Conservation (phyloP, 1,284 basidiomycete species). For the Coriolopsis trogii region DNA sequence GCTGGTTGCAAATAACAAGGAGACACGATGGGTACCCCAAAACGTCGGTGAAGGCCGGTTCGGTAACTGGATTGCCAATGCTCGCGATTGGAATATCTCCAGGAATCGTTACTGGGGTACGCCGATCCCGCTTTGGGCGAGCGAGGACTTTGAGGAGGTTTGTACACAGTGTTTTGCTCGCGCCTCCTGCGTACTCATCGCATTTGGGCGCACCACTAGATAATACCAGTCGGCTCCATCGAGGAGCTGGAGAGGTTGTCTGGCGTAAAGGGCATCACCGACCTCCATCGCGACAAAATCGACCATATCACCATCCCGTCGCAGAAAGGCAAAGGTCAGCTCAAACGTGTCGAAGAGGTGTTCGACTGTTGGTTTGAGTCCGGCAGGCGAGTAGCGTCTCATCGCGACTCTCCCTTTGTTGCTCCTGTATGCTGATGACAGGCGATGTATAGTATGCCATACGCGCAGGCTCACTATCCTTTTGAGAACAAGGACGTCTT, state of each 20-base stretch:
- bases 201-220: conserved; percentile 45
- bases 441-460: conserved; percentile 83
- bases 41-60: conserved; percentile 92
- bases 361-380: conserved; percentile 99
- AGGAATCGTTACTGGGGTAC: conserved; percentile 99
- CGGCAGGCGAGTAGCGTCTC: conserved; percentile 84
- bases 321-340: conserved; percentile 82
- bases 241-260: conserved; percentile 88
- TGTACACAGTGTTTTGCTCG: background rate
- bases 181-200: background rate
- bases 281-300: conserved; percentile 94
- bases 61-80: conserved; percentile 97
- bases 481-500: conserved; percentile 95
- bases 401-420: too few species aligned
- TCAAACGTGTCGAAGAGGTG: conserved; percentile 94
- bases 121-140: conserved; percentile 96
- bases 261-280: conserved; percentile 85
- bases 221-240: conserved; percentile 89
- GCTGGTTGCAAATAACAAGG: conserved; percentile 89
- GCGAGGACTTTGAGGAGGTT: conserved; percentile 92
- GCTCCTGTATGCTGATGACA: too few species aligned
- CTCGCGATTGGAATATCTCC: conserved; percentile 99
- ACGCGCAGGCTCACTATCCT: conserved; percentile 96
- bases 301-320: conserved; percentile 98
- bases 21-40: conserved; percentile 95